These are phyloP conservation scores for Phytopythium boreale DNA, from an alignment of 352 stramenopile species.

Conservation along the genomic window DNA sequence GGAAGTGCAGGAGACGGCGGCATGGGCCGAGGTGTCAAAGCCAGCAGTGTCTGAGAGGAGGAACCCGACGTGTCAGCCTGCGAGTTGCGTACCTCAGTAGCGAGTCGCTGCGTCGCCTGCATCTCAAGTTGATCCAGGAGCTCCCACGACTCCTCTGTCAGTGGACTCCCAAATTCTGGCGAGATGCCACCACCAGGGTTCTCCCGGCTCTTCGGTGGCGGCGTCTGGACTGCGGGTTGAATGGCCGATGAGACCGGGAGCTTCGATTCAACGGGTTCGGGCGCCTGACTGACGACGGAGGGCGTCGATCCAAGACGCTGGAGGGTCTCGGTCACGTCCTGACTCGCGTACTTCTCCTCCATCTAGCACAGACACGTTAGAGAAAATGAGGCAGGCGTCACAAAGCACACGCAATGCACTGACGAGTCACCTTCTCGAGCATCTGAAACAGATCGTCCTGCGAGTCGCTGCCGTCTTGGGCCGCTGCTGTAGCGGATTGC, in stretches of 20 bases:
- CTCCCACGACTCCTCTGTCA: conserved; percentile 81
- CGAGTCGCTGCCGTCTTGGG: conserved; percentile 22
- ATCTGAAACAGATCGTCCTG: conserved; percentile 62
- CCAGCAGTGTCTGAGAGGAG: conserved; percentile 23
- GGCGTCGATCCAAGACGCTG: neutral
- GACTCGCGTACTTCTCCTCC: conserved; percentile 52
- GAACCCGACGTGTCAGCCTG: conserved; percentile 11
- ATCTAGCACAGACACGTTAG: conserved; percentile 18
- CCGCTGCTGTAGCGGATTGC: neutral
- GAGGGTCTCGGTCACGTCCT: conserved; percentile 10
- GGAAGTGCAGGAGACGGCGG: conserved; percentile 12
- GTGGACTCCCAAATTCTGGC: conserved; percentile 51
- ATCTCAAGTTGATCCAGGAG: conserved; percentile 67
- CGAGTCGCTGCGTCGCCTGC: conserved; percentile 45
- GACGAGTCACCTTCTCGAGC: conserved; percentile 36
- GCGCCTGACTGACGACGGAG: neutral
- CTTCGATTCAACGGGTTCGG: neutral
- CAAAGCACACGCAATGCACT: neutral
- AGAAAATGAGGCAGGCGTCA: neutral
- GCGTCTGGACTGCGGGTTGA: neutral
- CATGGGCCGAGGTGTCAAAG: conserved; percentile 24
- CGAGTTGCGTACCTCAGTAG: conserved; percentile 6
- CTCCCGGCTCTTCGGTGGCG: neutral
- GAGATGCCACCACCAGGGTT: conserved; percentile 15
- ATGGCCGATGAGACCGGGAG: neutral